Evolutionary conservation across 768 basidiomycete genomes (phyloP).

Genomic region (Chlorophyllum brunneum): DNA sequence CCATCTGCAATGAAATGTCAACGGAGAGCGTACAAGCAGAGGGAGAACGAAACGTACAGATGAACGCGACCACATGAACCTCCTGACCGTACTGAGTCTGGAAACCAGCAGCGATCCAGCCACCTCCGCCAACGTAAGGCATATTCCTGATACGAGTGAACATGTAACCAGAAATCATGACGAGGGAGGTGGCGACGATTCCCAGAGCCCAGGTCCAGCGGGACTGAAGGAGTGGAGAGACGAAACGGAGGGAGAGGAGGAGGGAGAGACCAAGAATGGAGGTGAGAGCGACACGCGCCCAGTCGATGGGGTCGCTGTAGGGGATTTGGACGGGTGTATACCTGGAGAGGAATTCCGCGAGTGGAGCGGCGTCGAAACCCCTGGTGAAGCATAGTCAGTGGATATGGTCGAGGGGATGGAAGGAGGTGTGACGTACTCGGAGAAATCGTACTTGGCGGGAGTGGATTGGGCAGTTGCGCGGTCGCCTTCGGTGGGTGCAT

Average conservation of each 20-base stretch:
- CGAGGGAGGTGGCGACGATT: conserved; percentile 57
- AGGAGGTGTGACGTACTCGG: conserved; percentile 52
- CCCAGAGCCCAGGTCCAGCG: conserved; percentile 75
- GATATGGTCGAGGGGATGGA: background rate
- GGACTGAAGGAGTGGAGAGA: conserved; percentile 60
- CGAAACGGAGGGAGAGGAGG: conserved; percentile 52
- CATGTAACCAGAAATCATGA: conserved; percentile 96
- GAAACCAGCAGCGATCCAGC: conserved; percentile 88
- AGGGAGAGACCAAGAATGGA: conserved; percentile 42
- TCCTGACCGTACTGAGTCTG: conserved; percentile 92
- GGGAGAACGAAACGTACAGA: conserved; percentile 59
- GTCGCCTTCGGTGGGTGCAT: conserved; percentile 69
- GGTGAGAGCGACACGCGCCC: conserved; percentile 50
- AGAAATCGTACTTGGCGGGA: conserved; percentile 75
- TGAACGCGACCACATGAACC: conserved; percentile 77
- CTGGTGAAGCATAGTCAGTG: conserved; percentile 35
- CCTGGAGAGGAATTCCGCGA: conserved; percentile 70
- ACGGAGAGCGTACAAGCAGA: background rate
- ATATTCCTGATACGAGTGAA: conserved; percentile 86
- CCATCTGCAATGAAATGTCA: conserved; percentile 61
- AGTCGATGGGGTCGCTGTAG: conserved; percentile 77
- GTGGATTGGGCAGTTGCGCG: conserved; percentile 46
- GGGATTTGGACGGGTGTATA: conserved; percentile 81
- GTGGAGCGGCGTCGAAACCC: conserved; percentile 75
- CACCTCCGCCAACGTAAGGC: conserved; percentile 62